Evolutionary conservation across 2,329 filamentous ascomycete genomes (phyloP).

Genomic region (Ceratocystis alfenasii): DNA sequence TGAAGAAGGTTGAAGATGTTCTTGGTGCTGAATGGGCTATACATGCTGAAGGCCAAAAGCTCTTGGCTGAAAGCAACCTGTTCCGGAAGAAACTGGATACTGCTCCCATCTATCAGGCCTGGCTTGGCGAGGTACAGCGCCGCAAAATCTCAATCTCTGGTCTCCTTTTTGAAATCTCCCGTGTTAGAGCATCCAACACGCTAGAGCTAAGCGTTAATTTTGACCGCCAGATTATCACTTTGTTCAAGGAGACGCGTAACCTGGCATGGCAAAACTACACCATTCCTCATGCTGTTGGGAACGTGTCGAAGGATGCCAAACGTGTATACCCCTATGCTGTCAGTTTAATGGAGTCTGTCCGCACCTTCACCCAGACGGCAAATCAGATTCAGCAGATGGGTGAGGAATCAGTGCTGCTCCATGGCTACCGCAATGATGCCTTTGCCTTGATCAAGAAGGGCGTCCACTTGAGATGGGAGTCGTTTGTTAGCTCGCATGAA

Average conservation of each 20-base stretch:
- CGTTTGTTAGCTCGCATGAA: conserved; percentile 94
- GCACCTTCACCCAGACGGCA: conserved; percentile 79
- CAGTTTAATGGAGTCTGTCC: conserved; percentile 96
- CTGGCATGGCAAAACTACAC: conserved; percentile 89
- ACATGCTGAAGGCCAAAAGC: conserved; percentile 87
- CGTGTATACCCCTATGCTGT: conserved; percentile 96
- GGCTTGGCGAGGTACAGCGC: conserved; percentile 79
- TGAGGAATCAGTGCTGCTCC: conserved; percentile 75
- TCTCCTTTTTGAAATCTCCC: conserved; percentile 77
- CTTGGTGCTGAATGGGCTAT: conserved; percentile 89
- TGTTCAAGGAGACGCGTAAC: conserved; percentile 98
- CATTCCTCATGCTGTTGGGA: conserved; percentile 87
- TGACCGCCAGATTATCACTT: conserved; percentile 86
- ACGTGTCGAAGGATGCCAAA: conserved; percentile 96
- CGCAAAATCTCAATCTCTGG: conserved; percentile 86
- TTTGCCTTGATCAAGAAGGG: conserved; percentile 75
- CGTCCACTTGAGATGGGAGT: conserved; percentile 87
- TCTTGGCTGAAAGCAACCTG: conserved; percentile 79
- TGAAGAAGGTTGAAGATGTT: conserved; percentile 98
- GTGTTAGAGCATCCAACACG: conserved; percentile 75
- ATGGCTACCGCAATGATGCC: conserved; percentile 84
- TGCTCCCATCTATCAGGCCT: conserved; percentile 84
- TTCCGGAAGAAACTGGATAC: conserved; percentile 97
- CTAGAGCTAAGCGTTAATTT: conserved; percentile 92
- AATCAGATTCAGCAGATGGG: conserved; percentile 75